Percentiles rank a stretch among this genome's conserved stretches.
Evolutionary conservation across 2,329 filamentous ascomycete genomes (phyloP).

Genomic region (Fusarium decemcellulare): DNA sequence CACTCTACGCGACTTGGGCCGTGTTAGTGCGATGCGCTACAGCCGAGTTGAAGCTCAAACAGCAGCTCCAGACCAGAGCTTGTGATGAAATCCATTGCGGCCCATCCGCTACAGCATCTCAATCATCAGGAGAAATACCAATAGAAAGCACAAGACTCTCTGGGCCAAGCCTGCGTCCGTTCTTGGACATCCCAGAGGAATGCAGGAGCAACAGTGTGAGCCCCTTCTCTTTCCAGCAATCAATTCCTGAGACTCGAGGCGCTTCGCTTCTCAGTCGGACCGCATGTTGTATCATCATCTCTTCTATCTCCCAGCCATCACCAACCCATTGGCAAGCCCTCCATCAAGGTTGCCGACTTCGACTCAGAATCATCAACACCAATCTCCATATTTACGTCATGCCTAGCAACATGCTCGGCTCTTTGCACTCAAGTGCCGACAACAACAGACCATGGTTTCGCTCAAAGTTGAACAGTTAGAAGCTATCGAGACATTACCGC

Average conservation of each 20-base stretch:
- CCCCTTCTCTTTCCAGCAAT: no score
- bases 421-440: constrained; percentile 10
- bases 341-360: neutral
- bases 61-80: neutral
- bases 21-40: constrained; percentile 5
- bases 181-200: no score
- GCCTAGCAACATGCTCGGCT: constrained; percentile 26
- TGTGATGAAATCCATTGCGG: neutral
- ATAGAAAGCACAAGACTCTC: no score
- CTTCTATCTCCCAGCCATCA: neutral
- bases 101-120: no score
- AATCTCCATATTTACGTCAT: constrained; percentile 25
- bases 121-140: no score
- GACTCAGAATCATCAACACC: constrained; percentile 20
- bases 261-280: neutral
- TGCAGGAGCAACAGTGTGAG: no score
- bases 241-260: neutral
- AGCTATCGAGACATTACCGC: constrained; percentile 28
- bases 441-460: neutral
- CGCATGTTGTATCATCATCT: neutral
- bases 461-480: constrained; percentile 25
- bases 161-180: no score
- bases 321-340: constrained; percentile 1
- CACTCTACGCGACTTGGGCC: constrained; percentile 14
- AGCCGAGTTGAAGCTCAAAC: neutral